Percentiles rank a stretch among this genome's conserved stretches.
phyloP scores from a whole-genome alignment of 148 eudicot species.

The Cornus kousa region DNA sequence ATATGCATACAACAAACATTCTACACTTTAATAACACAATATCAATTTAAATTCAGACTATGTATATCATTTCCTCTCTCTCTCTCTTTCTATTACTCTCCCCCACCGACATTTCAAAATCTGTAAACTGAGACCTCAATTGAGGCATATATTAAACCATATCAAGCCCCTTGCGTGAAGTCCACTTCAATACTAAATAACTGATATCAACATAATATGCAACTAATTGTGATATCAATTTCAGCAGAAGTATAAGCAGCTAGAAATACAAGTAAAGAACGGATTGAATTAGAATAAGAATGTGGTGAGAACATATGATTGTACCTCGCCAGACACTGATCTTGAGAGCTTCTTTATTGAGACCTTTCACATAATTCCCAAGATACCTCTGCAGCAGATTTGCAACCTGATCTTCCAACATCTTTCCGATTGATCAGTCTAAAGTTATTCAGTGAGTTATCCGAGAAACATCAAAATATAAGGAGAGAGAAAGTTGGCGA shows the following conservation, averaged over 20 bases:
- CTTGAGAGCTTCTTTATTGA: conserved; percentile 90
- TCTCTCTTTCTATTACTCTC: background rate
- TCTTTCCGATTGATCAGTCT: conserved; percentile 28
- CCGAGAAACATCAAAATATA: background rate
- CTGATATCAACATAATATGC: background rate
- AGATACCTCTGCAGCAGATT: conserved; percentile 81
- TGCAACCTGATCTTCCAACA: conserved; percentile 99
- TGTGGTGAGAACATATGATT: conserved; percentile 7
- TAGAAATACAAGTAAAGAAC: background rate
- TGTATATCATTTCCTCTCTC: no score
- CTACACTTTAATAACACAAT: no score
- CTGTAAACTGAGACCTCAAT: background rate
- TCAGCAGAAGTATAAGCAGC: background rate
- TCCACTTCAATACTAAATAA: background rate
- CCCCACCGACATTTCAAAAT: background rate
- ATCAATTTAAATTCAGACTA: background rate
- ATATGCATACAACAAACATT: no score
- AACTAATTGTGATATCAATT: background rate
- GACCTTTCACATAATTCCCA: conserved; percentile 91
- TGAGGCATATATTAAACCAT: background rate
- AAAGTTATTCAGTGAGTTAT: background rate
- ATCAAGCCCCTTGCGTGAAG: background rate
- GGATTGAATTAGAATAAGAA: background rate
- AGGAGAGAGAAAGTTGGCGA: background rate
- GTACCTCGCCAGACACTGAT: conserved; percentile 97